Evolutionary conservation across 225 moss, liverwort and hornwort genomes (phyloP), one percentile per base, ranked within the genome.

Genomic region (Rhytidiadelphus loreus): DNA sequence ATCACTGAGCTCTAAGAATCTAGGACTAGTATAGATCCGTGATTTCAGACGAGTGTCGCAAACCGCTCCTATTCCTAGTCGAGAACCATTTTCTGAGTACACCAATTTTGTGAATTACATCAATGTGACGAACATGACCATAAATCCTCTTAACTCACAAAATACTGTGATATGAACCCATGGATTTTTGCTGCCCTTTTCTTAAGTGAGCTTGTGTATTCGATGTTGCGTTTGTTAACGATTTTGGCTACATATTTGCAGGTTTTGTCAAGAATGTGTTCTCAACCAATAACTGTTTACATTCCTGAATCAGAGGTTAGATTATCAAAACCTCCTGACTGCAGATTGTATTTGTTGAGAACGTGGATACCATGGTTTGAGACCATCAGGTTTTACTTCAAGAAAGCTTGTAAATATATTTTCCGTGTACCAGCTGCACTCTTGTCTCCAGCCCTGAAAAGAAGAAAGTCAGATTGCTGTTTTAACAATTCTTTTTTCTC

Each of bases 221-320:
- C 10, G 55, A 58, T 56, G 60, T 87, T 56, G 24, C n/a, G 2
- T 50, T 53, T 79, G 16, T 83, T 65, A 57, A 85, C 41, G 55
- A 35, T 59, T 69, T 76, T 77, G 77, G 57, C 8, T 88, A 16
- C 30, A 22, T 59, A 25, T 65, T 58, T 88, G 75, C 92, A 98
- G 98, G 97, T 99, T 59, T 88, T 99, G 60, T 97, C 97, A 59
- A 96, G 95, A 90, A 93, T 99, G 97, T 99, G 98, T 88, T 91
- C 88, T 57, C 96, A 97, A 88, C 97, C 98, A 26, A 90, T 99
- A 72, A 85, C 94, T 46, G 97, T 99, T 56, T 99, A 99, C 85
- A 95, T 99, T 90, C 97, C 98, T 60, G 97, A 97, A 86, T 91
- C 97, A 48, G 97, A 99, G 97, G 98, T 98, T 80, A 85, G 91